phyloP scores from a whole-genome alignment of 805 yeast species.

The Vanderwaltozyma verrucispora region DNA sequence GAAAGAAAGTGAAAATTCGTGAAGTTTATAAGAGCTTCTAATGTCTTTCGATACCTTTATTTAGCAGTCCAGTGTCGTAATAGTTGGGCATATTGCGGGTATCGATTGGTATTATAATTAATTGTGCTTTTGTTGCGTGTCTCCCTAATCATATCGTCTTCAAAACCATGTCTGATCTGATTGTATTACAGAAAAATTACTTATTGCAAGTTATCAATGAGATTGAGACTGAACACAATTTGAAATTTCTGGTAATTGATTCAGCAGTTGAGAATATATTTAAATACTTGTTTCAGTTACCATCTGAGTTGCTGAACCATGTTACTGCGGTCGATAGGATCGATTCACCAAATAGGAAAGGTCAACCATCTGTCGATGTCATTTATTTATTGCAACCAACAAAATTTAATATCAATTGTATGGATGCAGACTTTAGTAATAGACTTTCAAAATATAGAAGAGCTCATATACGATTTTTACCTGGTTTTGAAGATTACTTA shows the following conservation, averaged over 20 bases:
- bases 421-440: conserved; percentile 60
- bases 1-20: too few species aligned
- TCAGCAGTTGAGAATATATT: conserved; percentile 40
- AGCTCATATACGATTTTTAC: conserved; percentile 65
- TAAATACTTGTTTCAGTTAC: conserved; percentile 32
- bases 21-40: too few species aligned
- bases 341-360: conserved; percentile 45
- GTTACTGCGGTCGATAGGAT: conserved; percentile 58
- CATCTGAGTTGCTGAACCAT: conserved; percentile 38
- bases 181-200: conserved; percentile 1
- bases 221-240: conserved; percentile 35
- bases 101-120: too few species aligned
- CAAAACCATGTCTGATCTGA: conserved; percentile 1
- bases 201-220: conserved; percentile 5
- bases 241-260: conserved; percentile 48
- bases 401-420: conserved; percentile 59
- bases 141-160: too few species aligned
- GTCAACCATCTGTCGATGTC: conserved; percentile 62
- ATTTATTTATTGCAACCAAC: conserved; percentile 69
- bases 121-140: too few species aligned
- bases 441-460: conserved; percentile 62
- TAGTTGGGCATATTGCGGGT: too few species aligned
- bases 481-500: conserved; percentile 37
- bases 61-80: too few species aligned
- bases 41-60: too few species aligned